These are phyloP conservation scores for Solanum sejunctum DNA, from an alignment of 257 asterid species.

Conservation along the genomic window DNA sequence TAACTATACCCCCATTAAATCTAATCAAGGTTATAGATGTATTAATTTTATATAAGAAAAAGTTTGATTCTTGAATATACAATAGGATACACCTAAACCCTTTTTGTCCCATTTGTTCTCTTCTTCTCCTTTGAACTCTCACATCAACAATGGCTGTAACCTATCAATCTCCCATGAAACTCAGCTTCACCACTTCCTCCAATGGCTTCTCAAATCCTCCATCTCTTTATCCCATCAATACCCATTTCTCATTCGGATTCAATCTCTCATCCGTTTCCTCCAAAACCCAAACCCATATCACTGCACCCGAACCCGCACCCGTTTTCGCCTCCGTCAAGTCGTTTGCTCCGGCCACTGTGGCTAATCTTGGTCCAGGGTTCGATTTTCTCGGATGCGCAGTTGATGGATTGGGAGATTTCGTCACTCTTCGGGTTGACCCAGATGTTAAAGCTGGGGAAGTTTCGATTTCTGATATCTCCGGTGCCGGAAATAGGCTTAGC, in stretches of 20 bases:
- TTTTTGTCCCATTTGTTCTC: neutral
- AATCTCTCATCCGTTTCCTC: neutral
- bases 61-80: too few relatives aligned
- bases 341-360: slow-evolving; percentile 76
- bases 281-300: slow-evolving; percentile 30
- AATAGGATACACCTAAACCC: too few relatives aligned
- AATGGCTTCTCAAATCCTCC: neutral
- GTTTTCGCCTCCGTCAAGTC: slow-evolving; percentile 47
- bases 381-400: slow-evolving; percentile 85
- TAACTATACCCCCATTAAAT: too few relatives aligned
- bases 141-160: neutral
- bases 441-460: slow-evolving; percentile 47
- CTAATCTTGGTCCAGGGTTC: slow-evolving; percentile 80
- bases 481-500: slow-evolving; percentile 45
- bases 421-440: slow-evolving; percentile 44
- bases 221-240: neutral
- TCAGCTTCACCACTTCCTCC: neutral
- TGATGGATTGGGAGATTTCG: slow-evolving; percentile 72
- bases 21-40: too few relatives aligned
- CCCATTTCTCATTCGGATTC: neutral
- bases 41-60: too few relatives aligned
- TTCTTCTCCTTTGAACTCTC: neutral
- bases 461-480: slow-evolving; percentile 48
- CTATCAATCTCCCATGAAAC: neutral
- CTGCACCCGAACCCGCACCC: slow-evolving; percentile 51